phyloP scores from a whole-genome alignment of 176 grass and related monocot genomes.

The Pontederia paniculata region DNA sequence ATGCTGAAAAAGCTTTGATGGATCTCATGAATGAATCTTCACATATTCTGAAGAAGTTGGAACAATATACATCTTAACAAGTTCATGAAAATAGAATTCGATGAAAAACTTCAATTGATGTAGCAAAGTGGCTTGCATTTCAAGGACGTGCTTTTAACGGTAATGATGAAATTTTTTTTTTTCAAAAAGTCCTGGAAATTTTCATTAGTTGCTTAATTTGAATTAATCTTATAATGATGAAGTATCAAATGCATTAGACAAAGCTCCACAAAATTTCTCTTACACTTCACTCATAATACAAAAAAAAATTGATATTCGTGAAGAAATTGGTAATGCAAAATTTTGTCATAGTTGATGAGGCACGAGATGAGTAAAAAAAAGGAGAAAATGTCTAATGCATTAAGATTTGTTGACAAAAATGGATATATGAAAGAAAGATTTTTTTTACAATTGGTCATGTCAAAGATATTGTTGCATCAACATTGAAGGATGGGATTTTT shows the following conservation, averaged over 20 bases:
- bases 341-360: conserved; percentile 24
- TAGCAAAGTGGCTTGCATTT: neutral
- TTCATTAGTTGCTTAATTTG: conserved; percentile 19
- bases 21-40: neutral
- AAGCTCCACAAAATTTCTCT: conserved; percentile 11
- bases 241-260: conserved; percentile 3
- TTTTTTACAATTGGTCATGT: conserved; percentile 6
- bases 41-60: conserved; percentile 5
- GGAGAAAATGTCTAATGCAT: conserved; percentile 14
- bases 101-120: neutral
- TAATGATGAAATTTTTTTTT: neutral
- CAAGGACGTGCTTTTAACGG: conserved; percentile 22
- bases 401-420: conserved; percentile 10
- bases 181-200: conserved; percentile 10
- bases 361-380: conserved; percentile 14
- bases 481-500: conserved; percentile 13
- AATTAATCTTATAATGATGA: conserved; percentile 16
- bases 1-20: conserved; percentile 3
- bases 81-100: neutral
- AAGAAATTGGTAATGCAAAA: too few relatives aligned
- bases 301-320: conserved; percentile 7
- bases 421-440: neutral
- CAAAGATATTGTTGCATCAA: neutral
- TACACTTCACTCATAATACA: conserved; percentile 17
- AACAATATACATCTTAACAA: neutral